Evolutionary conservation across 441 rosid species (phyloP).

Genomic region (Viola pubescens): DNA sequence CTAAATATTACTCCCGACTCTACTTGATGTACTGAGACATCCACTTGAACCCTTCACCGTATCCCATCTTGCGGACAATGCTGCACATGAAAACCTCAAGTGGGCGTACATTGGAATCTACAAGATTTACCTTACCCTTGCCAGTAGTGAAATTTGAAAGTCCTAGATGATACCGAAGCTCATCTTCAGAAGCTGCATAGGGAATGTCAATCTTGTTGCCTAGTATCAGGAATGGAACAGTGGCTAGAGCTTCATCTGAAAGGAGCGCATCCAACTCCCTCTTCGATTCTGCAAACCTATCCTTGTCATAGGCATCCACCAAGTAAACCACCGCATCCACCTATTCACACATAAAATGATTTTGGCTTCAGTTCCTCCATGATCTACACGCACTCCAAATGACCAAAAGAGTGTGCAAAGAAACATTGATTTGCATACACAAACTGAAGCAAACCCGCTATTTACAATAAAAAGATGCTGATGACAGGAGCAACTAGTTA

Average conservation of each 20-base stretch:
- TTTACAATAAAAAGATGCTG: too few relatives aligned
- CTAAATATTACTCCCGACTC: constrained; percentile 10
- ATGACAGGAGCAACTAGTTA: too few relatives aligned
- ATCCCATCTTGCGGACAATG: constrained; percentile 92
- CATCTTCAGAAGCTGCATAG: constrained; percentile 86
- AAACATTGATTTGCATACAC: not conserved
- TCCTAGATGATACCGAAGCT: constrained; percentile 74
- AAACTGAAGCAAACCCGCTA: too few relatives aligned
- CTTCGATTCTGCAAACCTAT: constrained; percentile 83
- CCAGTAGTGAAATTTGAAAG: constrained; percentile 87
- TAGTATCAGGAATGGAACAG: constrained; percentile 75
- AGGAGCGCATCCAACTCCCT: constrained; percentile 87
- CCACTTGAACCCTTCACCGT: constrained; percentile 94
- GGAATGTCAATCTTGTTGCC: constrained; percentile 93
- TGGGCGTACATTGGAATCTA: constrained; percentile 70
- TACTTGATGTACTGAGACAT: constrained; percentile 86
- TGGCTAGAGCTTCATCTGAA: constrained; percentile 70
- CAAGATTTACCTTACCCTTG: constrained; percentile 73
- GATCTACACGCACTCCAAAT: not conserved
- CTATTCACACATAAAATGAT: constrained; percentile 25
- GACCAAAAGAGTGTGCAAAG: not conserved
- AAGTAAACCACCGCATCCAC: constrained; percentile 90
- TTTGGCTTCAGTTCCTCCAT: not conserved
- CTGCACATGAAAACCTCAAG: constrained; percentile 94
- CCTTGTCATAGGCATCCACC: constrained; percentile 91